Conservation (phyloP, 495 filamentous ascomycete genomes). For the Amniculicola lignicola region DNA sequence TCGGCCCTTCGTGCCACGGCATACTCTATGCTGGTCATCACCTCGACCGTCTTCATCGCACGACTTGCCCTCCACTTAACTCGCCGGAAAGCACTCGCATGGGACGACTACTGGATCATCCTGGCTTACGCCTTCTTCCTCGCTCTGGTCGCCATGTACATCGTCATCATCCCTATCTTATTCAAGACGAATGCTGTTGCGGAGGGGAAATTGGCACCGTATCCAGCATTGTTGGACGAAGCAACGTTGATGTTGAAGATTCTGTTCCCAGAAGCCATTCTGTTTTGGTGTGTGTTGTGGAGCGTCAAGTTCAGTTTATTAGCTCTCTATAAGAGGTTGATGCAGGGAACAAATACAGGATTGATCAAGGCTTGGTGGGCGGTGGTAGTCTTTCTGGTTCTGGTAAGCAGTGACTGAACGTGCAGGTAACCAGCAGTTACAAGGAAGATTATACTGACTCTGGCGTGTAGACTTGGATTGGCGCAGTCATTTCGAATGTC, state of each 20-base stretch:
- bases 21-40: conserved; percentile 39
- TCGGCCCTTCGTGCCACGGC: conserved; percentile 11
- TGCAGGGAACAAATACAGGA: conserved; percentile 33
- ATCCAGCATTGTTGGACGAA: conserved; percentile 35
- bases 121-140: conserved; percentile 39
- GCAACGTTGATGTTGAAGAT: conserved; percentile 35
- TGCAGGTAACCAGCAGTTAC: neutral
- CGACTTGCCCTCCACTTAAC: conserved; percentile 26
- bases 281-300: conserved; percentile 50
- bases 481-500: conserved; percentile 43
- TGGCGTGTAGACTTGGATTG: conserved; percentile 37
- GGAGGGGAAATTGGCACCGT: conserved; percentile 22
- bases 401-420: conserved; percentile 8
- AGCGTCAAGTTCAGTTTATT: conserved; percentile 48
- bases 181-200: conserved; percentile 32
- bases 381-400: conserved; percentile 40
- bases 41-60: conserved; percentile 33
- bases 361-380: conserved; percentile 44
- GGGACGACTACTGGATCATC: conserved; percentile 40
- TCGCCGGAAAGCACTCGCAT: conserved; percentile 26
- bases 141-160: conserved; percentile 41
- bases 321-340: conserved; percentile 45
- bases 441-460: neutral
- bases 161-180: conserved; percentile 38
- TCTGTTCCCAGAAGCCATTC: conserved; percentile 47